Evolutionary conservation across 2,329 filamentous ascomycete species (phyloP).

Genomic region (Alternaria sp.): DNA sequence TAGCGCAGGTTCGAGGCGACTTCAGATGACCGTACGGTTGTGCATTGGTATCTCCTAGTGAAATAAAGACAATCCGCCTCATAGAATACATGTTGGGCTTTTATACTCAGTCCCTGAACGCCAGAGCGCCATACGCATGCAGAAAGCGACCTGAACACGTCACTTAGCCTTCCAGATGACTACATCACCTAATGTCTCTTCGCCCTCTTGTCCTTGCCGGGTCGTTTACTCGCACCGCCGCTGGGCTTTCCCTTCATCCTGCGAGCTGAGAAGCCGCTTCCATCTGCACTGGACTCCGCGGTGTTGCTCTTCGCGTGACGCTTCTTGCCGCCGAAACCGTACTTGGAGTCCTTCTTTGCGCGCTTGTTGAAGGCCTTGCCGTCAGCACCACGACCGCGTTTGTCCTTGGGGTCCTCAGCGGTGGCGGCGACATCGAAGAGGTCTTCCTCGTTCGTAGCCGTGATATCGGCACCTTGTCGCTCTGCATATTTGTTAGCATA

Average conservation of each 20-base stretch:
- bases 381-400: conserved; percentile 46
- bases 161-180: not conserved
- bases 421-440: conserved; percentile 85
- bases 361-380: conserved; percentile 71
- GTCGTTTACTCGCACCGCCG: conserved; percentile 41
- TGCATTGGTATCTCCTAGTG: conserved; percentile 28
- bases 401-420: conserved; percentile 58
- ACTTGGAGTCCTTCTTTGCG: conserved; percentile 93
- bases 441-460: conserved; percentile 77
- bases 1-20: not conserved
- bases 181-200: conserved; percentile 36
- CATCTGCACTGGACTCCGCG: conserved; percentile 80
- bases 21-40: not conserved
- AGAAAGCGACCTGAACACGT: not conserved
- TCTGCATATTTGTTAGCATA: conserved; percentile 64
- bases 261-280: conserved; percentile 80
- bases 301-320: conserved; percentile 89
- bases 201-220: conserved; percentile 46
- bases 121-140: conserved; percentile 39
- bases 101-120: conserved; percentile 24
- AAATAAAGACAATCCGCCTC: conserved; percentile 5
- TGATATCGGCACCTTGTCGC: conserved; percentile 76
- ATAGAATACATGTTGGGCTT: conserved; percentile 19
- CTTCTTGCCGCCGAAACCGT: conserved; percentile 97
- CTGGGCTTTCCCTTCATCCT: conserved; percentile 75